Percentiles rank a stretch among this genome's conserved stretches.
Evolutionary conservation across 164 flowering plant species (phyloP).

Genomic region (Chloranthus sessilifolius): DNA sequence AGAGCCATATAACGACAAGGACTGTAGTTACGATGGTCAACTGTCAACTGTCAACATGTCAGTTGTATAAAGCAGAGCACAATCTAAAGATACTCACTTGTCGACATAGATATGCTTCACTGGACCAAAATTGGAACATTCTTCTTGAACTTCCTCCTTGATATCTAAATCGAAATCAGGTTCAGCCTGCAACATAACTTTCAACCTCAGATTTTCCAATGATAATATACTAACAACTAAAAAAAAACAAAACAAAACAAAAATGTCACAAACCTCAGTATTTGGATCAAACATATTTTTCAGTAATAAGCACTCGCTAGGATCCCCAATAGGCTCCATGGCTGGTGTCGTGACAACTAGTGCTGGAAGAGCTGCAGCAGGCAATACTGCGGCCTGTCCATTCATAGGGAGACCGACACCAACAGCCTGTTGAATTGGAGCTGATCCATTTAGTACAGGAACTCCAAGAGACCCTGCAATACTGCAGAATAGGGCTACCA

Average conservation of each 20-base stretch:
- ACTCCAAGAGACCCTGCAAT: constrained; percentile 67
- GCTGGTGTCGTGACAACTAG: constrained; percentile 22
- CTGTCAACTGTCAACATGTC: no score
- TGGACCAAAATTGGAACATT: constrained; percentile 80
- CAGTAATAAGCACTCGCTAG: constrained; percentile 65
- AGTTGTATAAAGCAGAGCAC: no score
- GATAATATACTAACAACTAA: background rate
- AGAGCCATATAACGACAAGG: no score
- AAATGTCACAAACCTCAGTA: constrained; percentile 50
- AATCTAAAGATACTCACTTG: constrained; percentile 53
- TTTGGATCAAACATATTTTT: constrained; percentile 96
- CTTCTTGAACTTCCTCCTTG: constrained; percentile 83
- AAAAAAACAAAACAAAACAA: background rate
- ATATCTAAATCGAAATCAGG: constrained; percentile 85
- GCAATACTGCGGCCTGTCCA: constrained; percentile 32
- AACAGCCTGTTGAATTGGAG: constrained; percentile 36
- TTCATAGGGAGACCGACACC: constrained; percentile 34
- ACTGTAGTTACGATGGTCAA: no score
- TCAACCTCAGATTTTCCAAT: background rate
- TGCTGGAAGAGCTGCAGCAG: constrained; percentile 32
- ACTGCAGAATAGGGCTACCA: constrained; percentile 30
- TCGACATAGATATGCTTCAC: constrained; percentile 78
- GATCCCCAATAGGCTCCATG: constrained; percentile 60
- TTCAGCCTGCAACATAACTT: constrained; percentile 48
- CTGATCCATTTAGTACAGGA: constrained; percentile 54